phyloP scores from a whole-genome alignment of 208 protist species.

The Phytomonas sp. region DNA sequence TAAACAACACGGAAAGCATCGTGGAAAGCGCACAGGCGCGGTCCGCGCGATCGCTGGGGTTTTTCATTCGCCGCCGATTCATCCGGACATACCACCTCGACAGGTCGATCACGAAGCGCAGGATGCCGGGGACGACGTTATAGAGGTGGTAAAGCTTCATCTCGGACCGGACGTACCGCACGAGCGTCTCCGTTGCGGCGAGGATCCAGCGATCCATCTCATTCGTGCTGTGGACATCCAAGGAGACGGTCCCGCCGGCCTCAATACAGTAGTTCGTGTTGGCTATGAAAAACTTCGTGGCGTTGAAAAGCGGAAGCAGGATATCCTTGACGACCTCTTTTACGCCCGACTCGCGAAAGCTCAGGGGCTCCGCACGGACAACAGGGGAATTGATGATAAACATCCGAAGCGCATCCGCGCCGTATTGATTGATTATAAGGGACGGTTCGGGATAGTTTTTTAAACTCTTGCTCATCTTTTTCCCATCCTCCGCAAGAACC shows the following conservation, averaged over 20 bases:
- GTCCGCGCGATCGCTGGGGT: slow-evolving; percentile 60
- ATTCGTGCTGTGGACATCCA: slow-evolving; percentile 82
- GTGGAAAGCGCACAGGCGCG: slow-evolving; percentile 75
- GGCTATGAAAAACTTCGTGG: slow-evolving; percentile 97
- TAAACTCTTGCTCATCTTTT: slow-evolving; percentile 99
- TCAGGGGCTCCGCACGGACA: slow-evolving; percentile 95
- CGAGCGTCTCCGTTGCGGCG: slow-evolving; percentile 86
- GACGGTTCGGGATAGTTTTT: slow-evolving; percentile 99
- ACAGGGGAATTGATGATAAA: slow-evolving; percentile 99
- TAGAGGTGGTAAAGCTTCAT: slow-evolving; percentile 98
- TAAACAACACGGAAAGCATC: slow-evolving; percentile 92
- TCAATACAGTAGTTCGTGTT: slow-evolving; percentile 81
- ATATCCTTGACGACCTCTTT: slow-evolving; percentile 96
- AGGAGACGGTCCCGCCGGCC: slow-evolving; percentile 33
- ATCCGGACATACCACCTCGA: slow-evolving; percentile 99
- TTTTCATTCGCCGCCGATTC: slow-evolving; percentile 95
- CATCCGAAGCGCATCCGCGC: slow-evolving; percentile 97
- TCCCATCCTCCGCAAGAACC: slow-evolving; percentile 96
- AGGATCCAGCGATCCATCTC: slow-evolving; percentile 99
- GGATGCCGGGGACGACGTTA: slow-evolving; percentile 96
- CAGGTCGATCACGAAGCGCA: slow-evolving; percentile 96
- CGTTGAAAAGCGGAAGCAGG: slow-evolving; percentile 98
- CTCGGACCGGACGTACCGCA: slow-evolving; percentile 93
- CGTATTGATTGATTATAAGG: slow-evolving; percentile 93
- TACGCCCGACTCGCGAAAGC: slow-evolving; percentile 94